Evolutionary conservation across 352 stramenopile species (phyloP).

Genomic region (Pythium guiyangense): DNA sequence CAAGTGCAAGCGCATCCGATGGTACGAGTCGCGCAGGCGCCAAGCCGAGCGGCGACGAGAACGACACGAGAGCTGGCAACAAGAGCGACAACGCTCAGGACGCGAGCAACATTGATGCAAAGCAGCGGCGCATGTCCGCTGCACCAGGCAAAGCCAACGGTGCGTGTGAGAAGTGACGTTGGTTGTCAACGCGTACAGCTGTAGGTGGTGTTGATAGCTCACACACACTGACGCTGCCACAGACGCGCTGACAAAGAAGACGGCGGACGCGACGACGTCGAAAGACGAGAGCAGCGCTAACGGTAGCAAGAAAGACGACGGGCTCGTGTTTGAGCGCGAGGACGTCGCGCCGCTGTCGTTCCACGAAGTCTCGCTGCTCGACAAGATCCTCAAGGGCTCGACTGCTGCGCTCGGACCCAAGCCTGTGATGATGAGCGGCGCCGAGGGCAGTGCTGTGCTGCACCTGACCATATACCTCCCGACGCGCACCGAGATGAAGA

Average conservation of each 20-base stretch:
- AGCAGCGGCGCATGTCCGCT: constrained; percentile 10
- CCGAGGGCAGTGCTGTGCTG: constrained; percentile 57
- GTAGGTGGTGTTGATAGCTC: no score
- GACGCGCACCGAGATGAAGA: constrained; percentile 82
- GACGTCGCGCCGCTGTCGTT: constrained; percentile 54
- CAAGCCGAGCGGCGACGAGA: constrained; percentile 10
- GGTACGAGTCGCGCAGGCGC: constrained; percentile 9
- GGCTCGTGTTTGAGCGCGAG: constrained; percentile 70
- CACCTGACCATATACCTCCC: constrained; percentile 85
- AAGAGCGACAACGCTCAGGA: constrained; percentile 9
- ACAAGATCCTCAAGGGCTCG: constrained; percentile 69
- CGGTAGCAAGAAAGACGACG: constrained; percentile 27
- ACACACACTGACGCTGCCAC: no score
- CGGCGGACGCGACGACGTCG: not conserved
- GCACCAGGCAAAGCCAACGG: constrained; percentile 13
- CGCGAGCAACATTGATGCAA: constrained; percentile 1
- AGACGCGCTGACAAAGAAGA: constrained; percentile 7
- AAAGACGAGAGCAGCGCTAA: constrained; percentile 10
- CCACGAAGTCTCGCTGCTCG: constrained; percentile 68
- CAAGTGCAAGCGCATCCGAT: constrained; percentile 2
- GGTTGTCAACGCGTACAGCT: no score
- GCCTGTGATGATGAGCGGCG: constrained; percentile 47
- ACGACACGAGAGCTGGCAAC: constrained; percentile 5
- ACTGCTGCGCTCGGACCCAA: constrained; percentile 43
- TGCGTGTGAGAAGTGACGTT: not conserved